Base-by-base conservation (phyloP, 2,329 filamentous ascomycete genomes). In the Lecanicillium sp. region DNA sequence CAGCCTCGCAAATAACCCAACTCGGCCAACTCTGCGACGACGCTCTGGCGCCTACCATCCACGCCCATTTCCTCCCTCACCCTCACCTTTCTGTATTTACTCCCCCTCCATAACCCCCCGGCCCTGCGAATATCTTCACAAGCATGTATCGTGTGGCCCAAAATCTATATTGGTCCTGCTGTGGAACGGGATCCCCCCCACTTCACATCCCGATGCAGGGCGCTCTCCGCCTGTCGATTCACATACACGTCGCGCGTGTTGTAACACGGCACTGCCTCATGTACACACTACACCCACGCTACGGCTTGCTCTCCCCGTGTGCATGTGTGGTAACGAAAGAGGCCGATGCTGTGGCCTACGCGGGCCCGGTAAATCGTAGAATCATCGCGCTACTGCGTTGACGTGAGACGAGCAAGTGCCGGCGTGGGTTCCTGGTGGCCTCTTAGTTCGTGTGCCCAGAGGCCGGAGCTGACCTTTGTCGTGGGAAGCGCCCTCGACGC, bases 21-120 rank as follows among this genome's bases (percentile, higher is more conserved):
- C 20, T 46, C 17, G 44, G 44, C 26, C 44, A 46, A 46, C 38
- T 20, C 44, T 46, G 44, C 44, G 44, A 46, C 44, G n/a, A 46
- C 20, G 5, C 15, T 20, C 8, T 26, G 44, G 44, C 44, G 44
- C 35, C 44, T 37, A 46, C 40, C 32, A 44, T 33, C 24, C 24
- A 17, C 21, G 20, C 10, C 36, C n/a, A 19, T 12, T 6, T 23
- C 6, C 33, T 11, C n/a, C 27, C 12, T 32, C 1, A 15, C 21
- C 19, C 1, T 33, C n/a, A n/a, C n/a, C 30, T 4, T 20, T n/a
- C 6, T 6, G 15, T 21, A 14, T 33, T 15, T 26, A 14, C 20
- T 1, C 7, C 14, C 21, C 15, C 3, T 17, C 21, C 7, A n/a
- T 20, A 35, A 23, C 35, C 20, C 19, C 17, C 29, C 4, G 10